These are phyloP conservation scores for Boechera stricta DNA, from an alignment of 345 rosid genomes.

Conservation along the genomic window DNA sequence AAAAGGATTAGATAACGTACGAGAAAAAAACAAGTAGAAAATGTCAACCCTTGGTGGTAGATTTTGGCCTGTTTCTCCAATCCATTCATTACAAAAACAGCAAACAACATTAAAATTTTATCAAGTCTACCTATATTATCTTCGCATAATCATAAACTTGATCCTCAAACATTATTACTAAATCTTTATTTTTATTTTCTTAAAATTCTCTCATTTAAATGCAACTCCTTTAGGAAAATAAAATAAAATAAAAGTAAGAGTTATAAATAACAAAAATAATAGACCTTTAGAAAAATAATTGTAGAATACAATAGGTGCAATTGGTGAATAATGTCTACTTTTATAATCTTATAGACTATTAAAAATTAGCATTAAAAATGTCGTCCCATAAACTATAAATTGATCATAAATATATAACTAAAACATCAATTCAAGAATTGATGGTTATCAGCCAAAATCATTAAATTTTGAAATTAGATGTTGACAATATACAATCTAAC, in stretches of 20 bases:
- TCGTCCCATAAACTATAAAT: not conserved
- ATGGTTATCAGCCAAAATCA: constrained; percentile 12
- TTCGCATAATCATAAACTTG: constrained; percentile 15
- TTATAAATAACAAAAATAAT: not conserved
- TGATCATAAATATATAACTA: not conserved
- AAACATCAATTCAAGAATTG: constrained; percentile 29
- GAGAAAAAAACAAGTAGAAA: constrained; percentile 25
- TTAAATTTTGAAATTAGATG: constrained; percentile 1
- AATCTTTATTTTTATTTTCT: not conserved
- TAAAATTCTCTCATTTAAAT: not conserved
- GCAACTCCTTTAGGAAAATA: not conserved
- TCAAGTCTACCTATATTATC: constrained; percentile 16
- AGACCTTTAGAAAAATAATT: not conserved
- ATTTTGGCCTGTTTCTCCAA: constrained; percentile 35
- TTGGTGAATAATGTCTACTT: not conserved
- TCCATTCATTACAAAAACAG: constrained; percentile 25
- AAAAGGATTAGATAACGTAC: too few species aligned
- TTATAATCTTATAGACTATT: not conserved
- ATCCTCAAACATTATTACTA: not conserved
- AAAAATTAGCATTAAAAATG: not conserved
- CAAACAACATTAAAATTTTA: not conserved
- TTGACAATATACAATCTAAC: not conserved
- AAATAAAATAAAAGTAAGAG: not conserved
- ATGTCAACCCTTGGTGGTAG: constrained; percentile 30
- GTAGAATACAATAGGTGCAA: not conserved